Evolutionary conservation across 306 rosid species (phyloP), one percentile per base, ranked within the genome.

Genomic region (Rosa chinensis): DNA sequence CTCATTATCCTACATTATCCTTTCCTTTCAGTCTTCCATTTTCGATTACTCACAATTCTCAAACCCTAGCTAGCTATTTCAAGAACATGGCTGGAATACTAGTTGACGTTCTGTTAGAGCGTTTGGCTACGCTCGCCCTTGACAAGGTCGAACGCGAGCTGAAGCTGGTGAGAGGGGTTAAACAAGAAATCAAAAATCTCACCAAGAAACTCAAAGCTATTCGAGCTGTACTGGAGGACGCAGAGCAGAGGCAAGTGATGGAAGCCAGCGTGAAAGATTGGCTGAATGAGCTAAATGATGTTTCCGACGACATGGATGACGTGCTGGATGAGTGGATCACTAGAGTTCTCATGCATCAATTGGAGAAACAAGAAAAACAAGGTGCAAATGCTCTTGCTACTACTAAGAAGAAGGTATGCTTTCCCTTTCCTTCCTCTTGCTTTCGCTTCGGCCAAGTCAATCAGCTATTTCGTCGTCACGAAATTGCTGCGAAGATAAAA

Each of bases 221-320:
- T 66, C 62, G 40, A 25, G 75, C 32, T 21, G 75, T 69, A 43
- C 69, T 70, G 9, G 40, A 14, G 48, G 82, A 79, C 2, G 82
- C 77, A 5, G 77, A 79, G 72, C 56, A 45, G 48, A 25, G 63
- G 42, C 77, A 58, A 37, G 62, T 72, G 16, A 44, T 2, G 5
- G 77, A 78, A 23, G 79, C 21, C 55, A 21, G 6, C 10, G 66
- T 64, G 21, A 63, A 28, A 52, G 2, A 0, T 16, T 52, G 81
- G 81, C 52, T 68, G 0, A 5, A 14, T 0, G 10, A 37, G 5
- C 75, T 77, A 42, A 21, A 23, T 18, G 67, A 50, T 0, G 66
- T 67, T 10, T 77, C 55, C 17, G 52, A 18, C 48, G 13, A 66
- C 4, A 53, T 77, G 39, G 64, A 37, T 16, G 53, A 47, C 8